Conservation (phyloP, 345 rosid species). For the Physaria fendleri region DNA sequence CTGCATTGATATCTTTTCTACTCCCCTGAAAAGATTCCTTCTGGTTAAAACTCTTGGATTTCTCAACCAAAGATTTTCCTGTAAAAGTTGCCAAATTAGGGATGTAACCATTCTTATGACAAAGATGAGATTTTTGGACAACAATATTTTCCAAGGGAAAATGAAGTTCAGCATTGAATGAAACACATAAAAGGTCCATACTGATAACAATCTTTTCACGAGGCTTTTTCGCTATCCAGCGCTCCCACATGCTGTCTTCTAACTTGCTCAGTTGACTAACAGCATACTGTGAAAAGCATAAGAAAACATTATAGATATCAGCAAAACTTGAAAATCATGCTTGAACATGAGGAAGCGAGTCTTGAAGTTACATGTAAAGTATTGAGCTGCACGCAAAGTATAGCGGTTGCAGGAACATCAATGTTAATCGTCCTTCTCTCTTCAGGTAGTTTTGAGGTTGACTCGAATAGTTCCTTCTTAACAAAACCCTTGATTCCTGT, state of each 20-base stretch:
- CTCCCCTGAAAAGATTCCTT: slow-evolving; percentile 85
- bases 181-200: slow-evolving; percentile 36
- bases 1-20: slow-evolving; percentile 80
- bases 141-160: background rate
- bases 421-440: slow-evolving; percentile 66
- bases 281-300: slow-evolving; percentile 63
- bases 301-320: slow-evolving; percentile 8
- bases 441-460: slow-evolving; percentile 58
- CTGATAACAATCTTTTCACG: slow-evolving; percentile 51
- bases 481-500: slow-evolving; percentile 89
- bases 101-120: background rate
- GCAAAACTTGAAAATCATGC: slow-evolving; percentile 1
- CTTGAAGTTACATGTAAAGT: slow-evolving; percentile 66
- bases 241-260: slow-evolving; percentile 89
- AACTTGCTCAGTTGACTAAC: slow-evolving; percentile 84
- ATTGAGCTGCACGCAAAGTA: slow-evolving; percentile 88
- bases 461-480: slow-evolving; percentile 88
- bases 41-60: slow-evolving; percentile 56
- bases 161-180: background rate
- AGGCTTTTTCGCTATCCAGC: slow-evolving; percentile 68
- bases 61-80: slow-evolving; percentile 63
- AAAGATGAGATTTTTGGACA: background rate
- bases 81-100: slow-evolving; percentile 1
- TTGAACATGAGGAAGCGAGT: slow-evolving; percentile 21
- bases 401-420: slow-evolving; percentile 52